These are phyloP conservation scores for Apophysomyces elegans DNA, from an alignment of 371 early-diverging fungal genomes.

Conservation along the genomic window DNA sequence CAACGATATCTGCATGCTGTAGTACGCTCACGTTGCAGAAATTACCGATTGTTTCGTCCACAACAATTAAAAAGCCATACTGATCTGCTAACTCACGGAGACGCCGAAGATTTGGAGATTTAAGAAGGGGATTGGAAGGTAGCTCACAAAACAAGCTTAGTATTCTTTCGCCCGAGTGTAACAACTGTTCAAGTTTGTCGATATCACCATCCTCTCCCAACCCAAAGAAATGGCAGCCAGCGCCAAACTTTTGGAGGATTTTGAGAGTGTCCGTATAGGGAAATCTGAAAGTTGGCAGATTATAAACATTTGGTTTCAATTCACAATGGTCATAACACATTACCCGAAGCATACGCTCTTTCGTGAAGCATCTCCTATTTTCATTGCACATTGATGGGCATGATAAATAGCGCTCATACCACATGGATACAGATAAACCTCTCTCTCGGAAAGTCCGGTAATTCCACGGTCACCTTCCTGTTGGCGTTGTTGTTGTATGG, in stretches of 20 bases:
- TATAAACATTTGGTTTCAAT: not conserved
- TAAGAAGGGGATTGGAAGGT: slow-evolving; percentile 92
- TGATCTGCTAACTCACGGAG: slow-evolving; percentile 77
- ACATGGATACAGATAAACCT: slow-evolving; percentile 87
- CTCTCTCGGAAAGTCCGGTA: slow-evolving; percentile 64
- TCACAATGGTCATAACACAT: not conserved
- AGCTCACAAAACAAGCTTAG: slow-evolving; percentile 90
- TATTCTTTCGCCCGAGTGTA: slow-evolving; percentile 64
- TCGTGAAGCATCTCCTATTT: slow-evolving; percentile 47
- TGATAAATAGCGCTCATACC: slow-evolving; percentile 96
- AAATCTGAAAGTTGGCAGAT: slow-evolving; percentile 58
- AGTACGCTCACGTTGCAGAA: slow-evolving; percentile 85
- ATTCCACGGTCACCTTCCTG: slow-evolving; percentile 52
- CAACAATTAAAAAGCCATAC: slow-evolving; percentile 78
- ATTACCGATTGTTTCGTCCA: slow-evolving; percentile 96
- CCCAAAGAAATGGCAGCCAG: slow-evolving; percentile 87
- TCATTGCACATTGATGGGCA: slow-evolving; percentile 71
- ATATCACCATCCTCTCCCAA: slow-evolving; percentile 77
- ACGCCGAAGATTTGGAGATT: slow-evolving; percentile 76
- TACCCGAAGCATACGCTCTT: slow-evolving; percentile 93
- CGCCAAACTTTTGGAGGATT: slow-evolving; percentile 92
- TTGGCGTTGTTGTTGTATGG: slow-evolving; percentile 31
- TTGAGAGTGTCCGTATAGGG: slow-evolving; percentile 96
- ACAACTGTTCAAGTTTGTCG: slow-evolving; percentile 65
- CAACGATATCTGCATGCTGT: slow-evolving; percentile 85